Percentiles rank a stretch among this genome's conserved stretches.
These are phyloP conservation scores for Nannochloropsis granulata DNA, from an alignment of 108 stramenopile genomes.

Conservation along the genomic window DNA sequence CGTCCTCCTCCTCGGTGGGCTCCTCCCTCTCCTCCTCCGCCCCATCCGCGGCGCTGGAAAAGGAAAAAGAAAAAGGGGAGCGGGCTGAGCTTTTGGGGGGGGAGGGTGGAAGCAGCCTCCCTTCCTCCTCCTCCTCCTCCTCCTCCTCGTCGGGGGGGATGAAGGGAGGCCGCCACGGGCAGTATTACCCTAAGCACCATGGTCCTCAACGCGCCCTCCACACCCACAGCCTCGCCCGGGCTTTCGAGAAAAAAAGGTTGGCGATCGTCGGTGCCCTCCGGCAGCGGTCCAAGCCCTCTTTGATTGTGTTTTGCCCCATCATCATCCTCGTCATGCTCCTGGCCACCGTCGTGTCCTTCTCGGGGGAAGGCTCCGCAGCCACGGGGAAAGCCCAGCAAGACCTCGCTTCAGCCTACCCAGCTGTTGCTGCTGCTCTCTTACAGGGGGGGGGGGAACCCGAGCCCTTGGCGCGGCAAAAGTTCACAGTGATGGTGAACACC, in stretches of 20 bases:
- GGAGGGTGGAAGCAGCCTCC: not conserved
- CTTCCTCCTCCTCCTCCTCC: too few relatives aligned
- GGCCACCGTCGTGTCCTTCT: not conserved
- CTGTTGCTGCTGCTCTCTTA: not conserved
- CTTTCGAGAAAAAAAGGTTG: not conserved
- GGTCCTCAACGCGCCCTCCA: not conserved
- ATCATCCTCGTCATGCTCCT: not conserved
- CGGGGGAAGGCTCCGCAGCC: not conserved
- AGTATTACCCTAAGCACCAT: not conserved
- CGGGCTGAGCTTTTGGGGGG: not conserved
- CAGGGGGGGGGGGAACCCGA: not conserved
- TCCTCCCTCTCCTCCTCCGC: not conserved
- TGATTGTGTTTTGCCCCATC: not conserved
- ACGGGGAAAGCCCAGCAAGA: not conserved
- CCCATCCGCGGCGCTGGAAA: not conserved
- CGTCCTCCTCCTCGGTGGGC: not conserved
- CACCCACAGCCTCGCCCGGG: not conserved
- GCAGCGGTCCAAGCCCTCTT: not conserved
- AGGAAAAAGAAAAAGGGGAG: not conserved
- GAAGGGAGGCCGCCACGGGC: not conserved
- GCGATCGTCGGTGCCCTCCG: not conserved
- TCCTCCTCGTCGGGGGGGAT: not conserved
- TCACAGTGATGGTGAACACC: conserved; percentile 16
- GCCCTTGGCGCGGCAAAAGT: not conserved
- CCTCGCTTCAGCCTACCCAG: not conserved